phyloP scores from a whole-genome alignment of 2,329 filamentous ascomycete species.

The Ophiostoma quercus region DNA sequence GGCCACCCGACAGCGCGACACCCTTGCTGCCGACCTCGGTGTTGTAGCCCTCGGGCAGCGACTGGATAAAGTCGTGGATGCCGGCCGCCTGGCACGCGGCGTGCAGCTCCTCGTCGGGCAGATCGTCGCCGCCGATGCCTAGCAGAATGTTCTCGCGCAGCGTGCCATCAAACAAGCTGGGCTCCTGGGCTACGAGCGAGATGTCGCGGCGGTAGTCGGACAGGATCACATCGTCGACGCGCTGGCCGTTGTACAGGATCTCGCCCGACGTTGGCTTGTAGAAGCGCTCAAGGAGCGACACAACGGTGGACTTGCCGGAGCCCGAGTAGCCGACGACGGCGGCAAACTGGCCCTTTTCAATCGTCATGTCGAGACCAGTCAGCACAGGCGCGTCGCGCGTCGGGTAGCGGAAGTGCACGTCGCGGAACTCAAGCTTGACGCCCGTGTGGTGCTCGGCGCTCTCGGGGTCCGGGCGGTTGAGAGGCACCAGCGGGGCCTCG shows the following conservation, averaged over 20 bases:
- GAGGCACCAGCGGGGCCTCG: conserved; percentile 30
- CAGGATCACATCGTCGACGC: conserved; percentile 49
- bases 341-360: conserved; percentile 34
- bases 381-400: conserved; percentile 65
- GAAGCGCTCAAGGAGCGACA: conserved; percentile 45
- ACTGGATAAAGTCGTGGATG: conserved; percentile 65
- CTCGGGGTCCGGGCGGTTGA: conserved; percentile 24
- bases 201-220: conserved; percentile 49
- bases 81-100: conserved; percentile 54
- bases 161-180: conserved; percentile 51
- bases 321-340: conserved; percentile 35
- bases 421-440: conserved; percentile 56
- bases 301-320: conserved; percentile 38
- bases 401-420: conserved; percentile 66
- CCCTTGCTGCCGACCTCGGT: conserved; percentile 26
- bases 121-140: conserved; percentile 35
- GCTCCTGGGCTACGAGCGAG: conserved; percentile 56
- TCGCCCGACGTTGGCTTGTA: conserved; percentile 40
- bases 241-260: conserved; percentile 52
- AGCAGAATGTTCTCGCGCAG: conserved; percentile 34
- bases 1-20: conserved; percentile 26
- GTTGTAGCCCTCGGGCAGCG: conserved; percentile 44
- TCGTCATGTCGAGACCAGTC: conserved; percentile 52
- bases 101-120: conserved; percentile 43
- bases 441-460: conserved; percentile 32